phyloP scores from a whole-genome alignment of 495 filamentous ascomycete genomes.

The Penicillium taxi region DNA sequence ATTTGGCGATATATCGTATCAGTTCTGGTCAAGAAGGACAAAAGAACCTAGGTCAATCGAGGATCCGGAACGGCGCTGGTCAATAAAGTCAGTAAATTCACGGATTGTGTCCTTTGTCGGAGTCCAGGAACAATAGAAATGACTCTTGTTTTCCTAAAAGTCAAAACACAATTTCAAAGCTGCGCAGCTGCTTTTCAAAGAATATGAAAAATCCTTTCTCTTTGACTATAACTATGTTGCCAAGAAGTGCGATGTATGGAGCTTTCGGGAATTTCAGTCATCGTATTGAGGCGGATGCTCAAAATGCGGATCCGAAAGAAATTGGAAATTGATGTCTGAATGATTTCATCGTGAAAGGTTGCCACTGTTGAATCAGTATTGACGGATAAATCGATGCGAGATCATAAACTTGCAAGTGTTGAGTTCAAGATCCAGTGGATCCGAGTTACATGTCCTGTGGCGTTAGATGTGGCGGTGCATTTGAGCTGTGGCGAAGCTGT shows the following conservation, averaged over 20 bases:
- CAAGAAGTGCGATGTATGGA: conserved; percentile 47
- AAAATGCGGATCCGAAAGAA: conserved; percentile 52
- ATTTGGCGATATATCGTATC: conserved; percentile 27
- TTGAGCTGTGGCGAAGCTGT: background rate
- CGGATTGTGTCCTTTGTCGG: conserved; percentile 16
- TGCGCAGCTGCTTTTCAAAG: conserved; percentile 35
- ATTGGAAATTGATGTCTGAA: conserved; percentile 32
- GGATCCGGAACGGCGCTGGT: conserved; percentile 1
- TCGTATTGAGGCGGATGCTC: conserved; percentile 41
- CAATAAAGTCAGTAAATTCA: conserved; percentile 15
- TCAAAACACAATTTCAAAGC: conserved; percentile 43
- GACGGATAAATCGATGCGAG: too few species aligned
- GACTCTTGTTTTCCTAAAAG: conserved; percentile 53
- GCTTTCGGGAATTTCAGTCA: conserved; percentile 35
- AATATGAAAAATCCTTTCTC: conserved; percentile 36
- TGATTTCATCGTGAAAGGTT: background rate
- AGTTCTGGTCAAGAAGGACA: conserved; percentile 12
- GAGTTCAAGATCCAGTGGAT: background rate
- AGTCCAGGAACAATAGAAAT: conserved; percentile 37
- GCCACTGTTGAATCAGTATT: conserved; percentile 1
- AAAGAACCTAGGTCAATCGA: conserved; percentile 15
- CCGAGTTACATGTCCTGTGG: conserved; percentile 8
- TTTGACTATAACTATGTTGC: conserved; percentile 46
- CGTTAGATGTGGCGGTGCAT: conserved; percentile 15
- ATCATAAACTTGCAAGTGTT: background rate